Evolutionary conservation across 2,329 filamentous ascomycete species (phyloP).

Genomic region (Helotiales sp.): DNA sequence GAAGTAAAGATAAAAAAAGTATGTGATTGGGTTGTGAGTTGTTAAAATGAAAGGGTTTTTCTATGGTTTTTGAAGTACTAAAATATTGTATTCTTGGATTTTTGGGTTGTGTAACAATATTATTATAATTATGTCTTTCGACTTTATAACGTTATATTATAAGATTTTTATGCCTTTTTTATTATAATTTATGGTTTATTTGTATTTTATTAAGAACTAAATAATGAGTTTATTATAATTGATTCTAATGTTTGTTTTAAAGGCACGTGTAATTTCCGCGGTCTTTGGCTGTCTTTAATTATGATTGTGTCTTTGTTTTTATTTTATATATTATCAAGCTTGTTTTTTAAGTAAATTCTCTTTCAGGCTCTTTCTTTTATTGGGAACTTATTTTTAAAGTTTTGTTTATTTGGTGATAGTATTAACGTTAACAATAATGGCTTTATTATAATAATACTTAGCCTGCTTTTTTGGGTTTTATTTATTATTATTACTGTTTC

Average conservation of each 20-base stretch:
- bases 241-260: too few relatives aligned
- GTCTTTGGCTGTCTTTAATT: too few relatives aligned
- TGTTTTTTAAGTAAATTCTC: too few relatives aligned
- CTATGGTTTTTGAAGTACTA: constrained; percentile 37
- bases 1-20: constrained; percentile 31
- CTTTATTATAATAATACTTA: not conserved
- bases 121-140: constrained; percentile 30
- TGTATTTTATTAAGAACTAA: too few relatives aligned
- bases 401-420: not conserved
- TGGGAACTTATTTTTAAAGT: not conserved
- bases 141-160: not conserved
- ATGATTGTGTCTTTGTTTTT: too few relatives aligned
- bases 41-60: constrained; percentile 33
- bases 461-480: not conserved
- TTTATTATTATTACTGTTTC: not conserved
- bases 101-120: constrained; percentile 33
- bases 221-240: too few relatives aligned
- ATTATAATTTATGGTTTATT: too few relatives aligned
- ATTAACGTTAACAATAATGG: not conserved
- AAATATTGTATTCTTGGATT: constrained; percentile 35
- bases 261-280: too few relatives aligned
- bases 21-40: constrained; percentile 36
- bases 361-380: not conserved
- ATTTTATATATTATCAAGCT: too few relatives aligned
- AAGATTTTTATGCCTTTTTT: not conserved